Conservation (phyloP, 2,329 filamentous ascomycete species). For the Boeremia exigua region DNA sequence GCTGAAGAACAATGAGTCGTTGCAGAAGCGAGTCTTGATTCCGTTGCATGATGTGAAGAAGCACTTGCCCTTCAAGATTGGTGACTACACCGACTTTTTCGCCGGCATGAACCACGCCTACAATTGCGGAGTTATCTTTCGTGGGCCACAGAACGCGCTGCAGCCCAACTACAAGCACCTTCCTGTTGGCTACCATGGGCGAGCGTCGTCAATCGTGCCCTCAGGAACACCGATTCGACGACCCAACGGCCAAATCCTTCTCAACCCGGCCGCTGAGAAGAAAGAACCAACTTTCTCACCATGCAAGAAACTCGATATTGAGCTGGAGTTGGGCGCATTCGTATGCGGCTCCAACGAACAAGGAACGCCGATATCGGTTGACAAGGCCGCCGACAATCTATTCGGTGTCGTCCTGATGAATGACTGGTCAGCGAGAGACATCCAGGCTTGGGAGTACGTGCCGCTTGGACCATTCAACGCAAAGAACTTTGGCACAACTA, state of each 20-base stretch:
- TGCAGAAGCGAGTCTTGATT: slow-evolving; percentile 66
- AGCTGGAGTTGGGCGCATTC: slow-evolving; percentile 81
- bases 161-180: slow-evolving; percentile 83
- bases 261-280: slow-evolving; percentile 65
- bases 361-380: slow-evolving; percentile 68
- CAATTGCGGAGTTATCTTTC: slow-evolving; percentile 74
- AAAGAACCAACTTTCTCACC: slow-evolving; percentile 69
- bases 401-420: slow-evolving; percentile 86
- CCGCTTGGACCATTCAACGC: slow-evolving; percentile 82
- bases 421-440: slow-evolving; percentile 84
- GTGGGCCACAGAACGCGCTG: slow-evolving; percentile 73
- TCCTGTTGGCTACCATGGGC: slow-evolving; percentile 81
- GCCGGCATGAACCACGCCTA: slow-evolving; percentile 80
- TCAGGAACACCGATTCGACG: slow-evolving; percentile 76
- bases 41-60: slow-evolving; percentile 65
- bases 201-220: slow-evolving; percentile 75
- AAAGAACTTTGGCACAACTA: slow-evolving; percentile 82
- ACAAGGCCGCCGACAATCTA: slow-evolving; percentile 71
- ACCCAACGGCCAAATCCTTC: slow-evolving; percentile 76
- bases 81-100: slow-evolving; percentile 88
- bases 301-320: slow-evolving; percentile 74
- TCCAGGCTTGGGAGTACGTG: slow-evolving; percentile 85
- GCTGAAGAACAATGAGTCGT: slow-evolving; percentile 65
- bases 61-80: slow-evolving; percentile 78
- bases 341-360: slow-evolving; percentile 69